Evolutionary conservation across 768 basidiomycete genomes (phyloP).

Genomic region (Russula sp.): DNA sequence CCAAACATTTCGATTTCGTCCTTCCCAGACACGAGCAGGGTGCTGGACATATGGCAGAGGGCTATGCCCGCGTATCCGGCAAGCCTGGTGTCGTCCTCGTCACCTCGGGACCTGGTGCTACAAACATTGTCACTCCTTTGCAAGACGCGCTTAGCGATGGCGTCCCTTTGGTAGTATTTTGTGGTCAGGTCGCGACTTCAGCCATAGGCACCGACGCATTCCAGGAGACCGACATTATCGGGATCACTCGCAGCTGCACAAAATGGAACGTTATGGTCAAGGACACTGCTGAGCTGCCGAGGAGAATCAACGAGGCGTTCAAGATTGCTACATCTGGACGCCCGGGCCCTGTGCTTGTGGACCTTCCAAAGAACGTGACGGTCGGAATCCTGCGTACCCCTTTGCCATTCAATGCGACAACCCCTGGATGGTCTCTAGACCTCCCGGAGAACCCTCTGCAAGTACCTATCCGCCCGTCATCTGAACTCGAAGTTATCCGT

Average conservation of each 20-base stretch:
- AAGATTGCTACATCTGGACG: slow-evolving; percentile 97
- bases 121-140: slow-evolving; percentile 96
- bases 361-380: slow-evolving; percentile 99
- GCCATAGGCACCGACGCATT: slow-evolving; percentile 98
- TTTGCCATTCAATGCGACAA: slow-evolving; percentile 79
- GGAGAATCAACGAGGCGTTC: slow-evolving; percentile 98
- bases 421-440: slow-evolving; percentile 67
- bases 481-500: slow-evolving; percentile 59
- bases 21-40: slow-evolving; percentile 97
- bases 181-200: slow-evolving; percentile 98
- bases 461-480: slow-evolving; percentile 32
- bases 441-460: slow-evolving; percentile 69
- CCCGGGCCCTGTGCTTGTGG: slow-evolving; percentile 96
- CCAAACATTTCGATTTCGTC: slow-evolving; percentile 89
- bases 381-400: slow-evolving; percentile 84
- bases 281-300: slow-evolving; percentile 88
- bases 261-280: slow-evolving; percentile 99
- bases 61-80: slow-evolving; percentile 95
- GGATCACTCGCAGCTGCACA: slow-evolving; percentile 94
- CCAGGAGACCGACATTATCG: slow-evolving; percentile 96
- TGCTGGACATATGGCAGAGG: slow-evolving; percentile 98
- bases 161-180: slow-evolving; percentile 90
- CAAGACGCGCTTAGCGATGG: slow-evolving; percentile 96
- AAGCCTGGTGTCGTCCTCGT: slow-evolving; percentile 97
- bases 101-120: slow-evolving; percentile 96